Base-by-base conservation (phyloP, 306 rosid genomes). In the Sechiopsis laciniata region DNA sequence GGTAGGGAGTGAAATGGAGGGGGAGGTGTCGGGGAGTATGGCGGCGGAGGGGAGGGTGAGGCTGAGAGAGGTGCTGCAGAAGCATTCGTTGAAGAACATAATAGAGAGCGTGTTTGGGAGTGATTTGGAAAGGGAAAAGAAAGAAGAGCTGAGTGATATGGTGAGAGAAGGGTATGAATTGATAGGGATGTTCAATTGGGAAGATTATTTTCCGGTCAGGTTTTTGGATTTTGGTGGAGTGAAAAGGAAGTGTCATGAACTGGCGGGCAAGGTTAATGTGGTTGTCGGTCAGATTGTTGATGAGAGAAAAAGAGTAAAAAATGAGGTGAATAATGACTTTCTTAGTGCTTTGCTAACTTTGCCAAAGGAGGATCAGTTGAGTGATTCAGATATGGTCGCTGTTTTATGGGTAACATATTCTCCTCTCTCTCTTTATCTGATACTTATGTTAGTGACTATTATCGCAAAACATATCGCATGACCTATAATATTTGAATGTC, bases 151-250 rank as follows among this genome's bases (percentile, higher is more conserved):
- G 29, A 83, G 83, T 3, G 59, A 8, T 3, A 82, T 88, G 89
- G 91, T 93, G 26, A 81, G 77, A 52, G 90, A 90, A 80, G 98
- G 96, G 58, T 93, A 88, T 66, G 91, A 88, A 8, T 82, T 93
- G 52, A 90, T 93, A 61, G 66, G 82, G 0, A 68, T 22, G 58
- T 85, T 87, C 74, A 88, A 88, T 66, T 81, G 81, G 89, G 97
- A 90, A 68, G 98, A 93, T 78, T 80, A 90, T 77, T 82, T 93
- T 67, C 85, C 90, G 4, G 59, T 88, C 1, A 81, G 79, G 24
- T 87, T 85, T 62, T 81, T 93, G 82, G 98, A 93, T 81, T 88
- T 93, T 65, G 17, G 82, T 71, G 97, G 97, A 19, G 90, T 93
- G 46, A 93, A 85, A 78, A 87, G 98, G 40, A 82, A 75, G 88